Evolutionary conservation across 2,329 filamentous ascomycete species (phyloP), one percentile per base, ranked within the genome.

Genomic region (Paracamarosporium sp.): DNA sequence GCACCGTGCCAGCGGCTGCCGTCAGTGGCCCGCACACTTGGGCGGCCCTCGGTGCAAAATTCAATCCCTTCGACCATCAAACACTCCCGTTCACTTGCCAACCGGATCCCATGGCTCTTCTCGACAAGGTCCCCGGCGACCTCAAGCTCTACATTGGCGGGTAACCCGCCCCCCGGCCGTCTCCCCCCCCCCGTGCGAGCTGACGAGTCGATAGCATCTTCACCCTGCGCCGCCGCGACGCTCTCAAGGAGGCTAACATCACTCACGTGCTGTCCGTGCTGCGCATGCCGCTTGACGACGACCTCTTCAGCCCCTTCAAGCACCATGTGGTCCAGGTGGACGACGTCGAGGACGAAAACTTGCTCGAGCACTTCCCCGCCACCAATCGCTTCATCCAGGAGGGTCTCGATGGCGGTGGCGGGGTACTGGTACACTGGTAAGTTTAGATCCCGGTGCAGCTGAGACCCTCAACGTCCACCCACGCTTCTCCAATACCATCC

Each of bases 231-330:
- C 88, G 90, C 60, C 88, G 88, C 59, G 84, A 89, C 53, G 84
- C 88, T 33, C 82, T 98, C 47, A 80, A 85, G 63, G 85, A 90
- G 62, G 86, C 88, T 64, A 88, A 89, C 64, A 92, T 99, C 74
- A 96, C 93, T 2, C 93, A 97, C 78, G 86, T 98, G 28, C 82
- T 98, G n/a, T 96, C 93, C 4, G 90, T 95, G 38, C 77, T 94
- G 59, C 85, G 86, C 45, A 83, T 89, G 65, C 83, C 85, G 41
- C 77, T 85, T 47, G 80, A 85, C 66, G 78, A 83, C 65, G 79
- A 80, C 58, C 81, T 83, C 38, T 88, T 86, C 70, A 82, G 85
- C 62, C 81, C 83, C 40, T 92, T 88, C 74, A 80, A 88, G 62
- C 92, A 96, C 74, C 83, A 92, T 66, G 84, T 88, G 59, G 90